These are phyloP conservation scores for Puccinia coronata DNA, from an alignment of 1,284 basidiomycete species.

Conservation along the genomic window DNA sequence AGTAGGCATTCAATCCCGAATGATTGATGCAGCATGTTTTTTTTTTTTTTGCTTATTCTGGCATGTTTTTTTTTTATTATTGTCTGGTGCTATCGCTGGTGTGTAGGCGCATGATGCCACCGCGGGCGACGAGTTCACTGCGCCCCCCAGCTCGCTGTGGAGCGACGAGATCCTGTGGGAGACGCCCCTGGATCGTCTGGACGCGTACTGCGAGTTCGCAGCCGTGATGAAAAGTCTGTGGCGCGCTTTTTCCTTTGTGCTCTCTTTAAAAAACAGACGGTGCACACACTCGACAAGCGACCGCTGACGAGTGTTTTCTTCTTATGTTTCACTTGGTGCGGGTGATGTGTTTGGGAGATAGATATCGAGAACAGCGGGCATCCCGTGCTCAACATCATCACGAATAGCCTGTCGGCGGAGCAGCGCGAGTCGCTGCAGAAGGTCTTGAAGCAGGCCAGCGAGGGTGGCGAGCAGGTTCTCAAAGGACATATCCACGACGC, in stretches of 20 bases:
- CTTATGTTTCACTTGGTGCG: neutral
- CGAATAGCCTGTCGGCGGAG: neutral
- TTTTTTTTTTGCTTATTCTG: neutral
- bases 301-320: neutral
- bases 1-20: neutral
- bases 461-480: slow-evolving; percentile 16
- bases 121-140: slow-evolving; percentile 27
- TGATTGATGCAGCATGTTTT: neutral
- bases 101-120: neutral
- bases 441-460: slow-evolving; percentile 27
- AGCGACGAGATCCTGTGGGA: slow-evolving; percentile 56
- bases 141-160: slow-evolving; percentile 51
- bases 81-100: too few relatives aligned
- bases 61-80: too few relatives aligned
- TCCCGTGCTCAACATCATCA: slow-evolving; percentile 29
- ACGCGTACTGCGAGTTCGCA: slow-evolving; percentile 55
- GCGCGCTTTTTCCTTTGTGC: neutral
- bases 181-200: slow-evolving; percentile 56
- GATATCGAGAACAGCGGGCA: slow-evolving; percentile 36
- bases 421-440: slow-evolving; percentile 8
- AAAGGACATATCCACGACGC: slow-evolving; percentile 39
- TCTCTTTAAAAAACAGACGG: neutral
- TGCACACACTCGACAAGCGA: neutral
- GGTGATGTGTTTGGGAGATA: neutral
- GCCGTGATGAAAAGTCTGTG: slow-evolving; percentile 51